Evolutionary conservation across 805 yeast species (phyloP).

Genomic region (Hemisphaericaspora nanyangensis): DNA sequence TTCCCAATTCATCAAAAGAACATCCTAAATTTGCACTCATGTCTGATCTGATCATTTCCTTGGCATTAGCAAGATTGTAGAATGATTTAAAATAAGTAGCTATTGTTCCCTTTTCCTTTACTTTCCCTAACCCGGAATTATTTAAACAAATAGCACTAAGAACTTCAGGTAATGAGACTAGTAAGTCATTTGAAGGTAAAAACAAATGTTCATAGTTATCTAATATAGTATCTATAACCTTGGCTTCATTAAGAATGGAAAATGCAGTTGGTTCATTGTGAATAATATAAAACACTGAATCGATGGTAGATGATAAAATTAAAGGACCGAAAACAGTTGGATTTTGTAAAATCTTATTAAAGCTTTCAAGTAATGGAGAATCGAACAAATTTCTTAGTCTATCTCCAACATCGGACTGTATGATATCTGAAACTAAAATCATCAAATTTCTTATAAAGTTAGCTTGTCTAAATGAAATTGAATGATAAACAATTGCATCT

Average conservation of each 20-base stretch:
- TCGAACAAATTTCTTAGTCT: conserved; percentile 82
- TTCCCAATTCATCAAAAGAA: conserved; percentile 71
- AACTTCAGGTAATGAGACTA: conserved; percentile 64
- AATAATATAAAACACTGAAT: conserved; percentile 64
- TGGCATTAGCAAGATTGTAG: conserved; percentile 45
- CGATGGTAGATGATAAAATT: conserved; percentile 56
- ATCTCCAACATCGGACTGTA: conserved; percentile 78
- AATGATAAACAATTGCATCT: conserved; percentile 46
- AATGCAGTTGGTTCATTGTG: conserved; percentile 92
- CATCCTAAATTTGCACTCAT: conserved; percentile 56
- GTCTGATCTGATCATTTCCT: conserved; percentile 47
- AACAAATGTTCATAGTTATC: conserved; percentile 53
- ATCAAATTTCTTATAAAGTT: conserved; percentile 47
- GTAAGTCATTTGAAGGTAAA: conserved; percentile 53
- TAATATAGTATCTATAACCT: conserved; percentile 62
- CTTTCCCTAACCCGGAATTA: conserved; percentile 60
- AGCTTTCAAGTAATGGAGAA: conserved; percentile 63
- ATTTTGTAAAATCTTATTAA: conserved; percentile 56
- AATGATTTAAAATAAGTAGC: conserved; percentile 49
- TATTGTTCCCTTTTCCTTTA: conserved; percentile 40
- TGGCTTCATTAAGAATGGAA: conserved; percentile 73
- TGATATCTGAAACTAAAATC: conserved; percentile 58
- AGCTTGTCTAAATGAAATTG: conserved; percentile 57
- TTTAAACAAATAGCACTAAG: conserved; percentile 82
- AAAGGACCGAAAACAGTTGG: conserved; percentile 64